Evolutionary conservation across 2,329 filamentous ascomycete genomes (phyloP).

Genomic region (Lasiodiplodia citricola): DNA sequence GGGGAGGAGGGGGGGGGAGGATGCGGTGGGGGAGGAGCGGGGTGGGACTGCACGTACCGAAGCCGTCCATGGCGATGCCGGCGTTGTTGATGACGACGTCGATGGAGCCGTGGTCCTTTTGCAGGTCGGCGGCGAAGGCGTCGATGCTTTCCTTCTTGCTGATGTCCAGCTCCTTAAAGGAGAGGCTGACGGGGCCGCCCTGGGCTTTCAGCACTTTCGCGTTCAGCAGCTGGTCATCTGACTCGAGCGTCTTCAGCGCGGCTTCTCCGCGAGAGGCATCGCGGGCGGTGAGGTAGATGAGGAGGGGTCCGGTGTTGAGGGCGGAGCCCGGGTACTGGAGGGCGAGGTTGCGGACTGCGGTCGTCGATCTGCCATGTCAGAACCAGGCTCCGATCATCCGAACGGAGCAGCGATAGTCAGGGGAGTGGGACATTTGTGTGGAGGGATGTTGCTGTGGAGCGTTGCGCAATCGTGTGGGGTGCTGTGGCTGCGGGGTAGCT

Average conservation of each 20-base stretch:
- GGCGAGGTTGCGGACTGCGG: constrained; percentile 57
- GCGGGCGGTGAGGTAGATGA: constrained; percentile 42
- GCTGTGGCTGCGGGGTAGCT: constrained; percentile 3
- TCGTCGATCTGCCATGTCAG: constrained; percentile 5
- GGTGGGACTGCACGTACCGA: background rate
- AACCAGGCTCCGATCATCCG: no score
- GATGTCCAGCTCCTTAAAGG: constrained; percentile 51
- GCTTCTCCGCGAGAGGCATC: constrained; percentile 36
- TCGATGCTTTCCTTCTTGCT: constrained; percentile 50
- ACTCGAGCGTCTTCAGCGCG: constrained; percentile 34
- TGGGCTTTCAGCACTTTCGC: constrained; percentile 51
- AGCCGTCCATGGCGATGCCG: constrained; percentile 51
- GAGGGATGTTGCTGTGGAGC: background rate
- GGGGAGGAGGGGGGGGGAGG: background rate
- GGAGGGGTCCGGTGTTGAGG: constrained; percentile 40
- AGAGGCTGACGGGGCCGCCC: constrained; percentile 38
- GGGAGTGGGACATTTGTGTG: background rate
- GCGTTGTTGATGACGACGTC: constrained; percentile 53
- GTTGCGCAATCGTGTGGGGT: background rate
- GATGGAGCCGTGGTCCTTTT: constrained; percentile 35
- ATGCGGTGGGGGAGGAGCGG: no score
- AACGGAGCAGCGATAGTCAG: background rate
- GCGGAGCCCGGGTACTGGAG: constrained; percentile 58
- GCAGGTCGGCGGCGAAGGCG: constrained; percentile 40
- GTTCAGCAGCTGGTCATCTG: constrained; percentile 44